Evolutionary conservation across 179 eudicot genomes (phyloP), one percentile per base, ranked within the genome.

Genomic region (Vitellaria paradoxa): DNA sequence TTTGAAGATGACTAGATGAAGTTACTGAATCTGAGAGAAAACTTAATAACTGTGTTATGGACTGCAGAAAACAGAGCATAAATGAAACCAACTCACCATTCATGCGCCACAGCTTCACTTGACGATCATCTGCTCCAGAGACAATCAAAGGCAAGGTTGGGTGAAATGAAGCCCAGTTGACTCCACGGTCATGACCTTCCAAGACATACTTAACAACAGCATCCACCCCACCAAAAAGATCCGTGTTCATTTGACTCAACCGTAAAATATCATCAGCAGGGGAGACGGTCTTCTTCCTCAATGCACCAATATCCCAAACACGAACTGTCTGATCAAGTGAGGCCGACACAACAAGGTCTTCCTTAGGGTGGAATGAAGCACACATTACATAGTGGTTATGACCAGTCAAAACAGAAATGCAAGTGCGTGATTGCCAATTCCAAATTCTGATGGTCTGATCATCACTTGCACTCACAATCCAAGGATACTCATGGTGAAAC

Each of bases 351-450:
- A 93, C 90, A 76, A 93, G 90, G 85, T 93, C 98, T 70, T 93
- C 98, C 82, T 89, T 91, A 30, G 92, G 98, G 79, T 93, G 98
- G 81, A 93, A 93, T 50, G 93, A 83, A 65, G 98, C 98, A 80
- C 97, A 93, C 97, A 93, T 93, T 40, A 93, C 97, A 80, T 93
- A 93, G 79, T 93, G 97, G 79, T 93, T 93, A 84, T 93, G 98
- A 30, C 98, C 98, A 7, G 97, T 93, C 89, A 93, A 82, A 20
- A 93, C 98, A 79, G 98, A 90, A 17, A 93, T 85, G 73, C 98
- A 93, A 3, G 97, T 90, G 24, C 97, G 86, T 0, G 98, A 93
- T 70, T 93, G 97, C 98, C 98, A 93, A 74, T 93, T 93, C 98
- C 98, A 93, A 62, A 93, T 85, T 76, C 98, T 88, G 50, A 93